Percentiles rank a stretch among this genome's conserved stretches.
These are phyloP conservation scores for Sphagnum fallax DNA, from an alignment of 228 moss, liverwort and hornwort species.

Conservation along the genomic window DNA sequence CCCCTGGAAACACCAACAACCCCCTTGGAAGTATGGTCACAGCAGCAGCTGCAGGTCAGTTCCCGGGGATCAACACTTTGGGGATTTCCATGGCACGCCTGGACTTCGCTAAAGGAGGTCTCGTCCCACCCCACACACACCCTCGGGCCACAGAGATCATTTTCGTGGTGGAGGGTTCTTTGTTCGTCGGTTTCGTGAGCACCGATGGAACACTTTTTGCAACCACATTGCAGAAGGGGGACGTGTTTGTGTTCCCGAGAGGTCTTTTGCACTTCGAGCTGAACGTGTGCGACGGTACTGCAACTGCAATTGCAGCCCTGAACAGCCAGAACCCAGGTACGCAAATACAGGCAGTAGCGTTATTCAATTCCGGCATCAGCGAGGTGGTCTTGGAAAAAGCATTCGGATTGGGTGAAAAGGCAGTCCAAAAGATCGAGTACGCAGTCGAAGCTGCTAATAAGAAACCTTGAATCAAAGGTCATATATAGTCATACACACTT, in stretches of 20 bases:
- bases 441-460: no score
- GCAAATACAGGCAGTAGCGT: no score
- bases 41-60: not conserved
- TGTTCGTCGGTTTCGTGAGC: slow-evolving; percentile 22
- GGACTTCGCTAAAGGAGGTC: not conserved
- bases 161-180: slow-evolving; percentile 8
- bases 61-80: slow-evolving; percentile 6
- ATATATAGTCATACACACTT: no score
- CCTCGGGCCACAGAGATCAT: slow-evolving; percentile 19
- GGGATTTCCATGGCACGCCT: not conserved
- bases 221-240: slow-evolving; percentile 2
- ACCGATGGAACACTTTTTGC: slow-evolving; percentile 9
- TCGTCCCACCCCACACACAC: slow-evolving; percentile 15
- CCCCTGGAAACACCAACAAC: not conserved
- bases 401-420: no score
- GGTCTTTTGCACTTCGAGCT: slow-evolving; percentile 21
- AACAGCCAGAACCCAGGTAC: slow-evolving; percentile 1
- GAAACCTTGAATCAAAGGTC: no score
- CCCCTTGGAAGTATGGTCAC: not conserved
- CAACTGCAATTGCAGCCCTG: not conserved
- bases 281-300: not conserved
- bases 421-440: no score
- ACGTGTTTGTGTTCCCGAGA: slow-evolving; percentile 20
- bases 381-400: no score
- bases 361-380: no score